Evolutionary conservation across 305 asterid genomes (phyloP).

Genomic region (Plantago lanceolata): DNA sequence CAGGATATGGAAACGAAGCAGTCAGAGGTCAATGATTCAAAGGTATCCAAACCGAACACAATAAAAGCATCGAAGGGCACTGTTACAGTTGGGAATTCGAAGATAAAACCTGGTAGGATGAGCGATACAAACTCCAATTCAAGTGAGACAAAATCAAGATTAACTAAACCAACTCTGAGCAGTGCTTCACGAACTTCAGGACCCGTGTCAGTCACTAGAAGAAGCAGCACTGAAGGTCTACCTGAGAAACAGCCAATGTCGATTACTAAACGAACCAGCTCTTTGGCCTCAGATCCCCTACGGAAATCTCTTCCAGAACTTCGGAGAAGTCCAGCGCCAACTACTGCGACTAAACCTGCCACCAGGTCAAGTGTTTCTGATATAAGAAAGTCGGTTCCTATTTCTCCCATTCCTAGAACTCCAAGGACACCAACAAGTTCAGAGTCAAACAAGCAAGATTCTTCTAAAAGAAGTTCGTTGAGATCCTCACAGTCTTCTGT

Average conservation of each 20-base stretch:
- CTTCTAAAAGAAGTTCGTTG: constrained; percentile 38
- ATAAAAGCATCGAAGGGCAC: constrained; percentile 29
- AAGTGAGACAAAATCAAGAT: constrained; percentile 38
- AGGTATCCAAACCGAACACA: constrained; percentile 36
- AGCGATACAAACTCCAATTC: constrained; percentile 34
- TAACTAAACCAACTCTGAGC: constrained; percentile 63
- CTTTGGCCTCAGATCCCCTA: constrained; percentile 53
- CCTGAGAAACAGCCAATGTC: constrained; percentile 62
- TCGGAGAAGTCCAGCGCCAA: constrained; percentile 50
- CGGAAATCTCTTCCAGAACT: constrained; percentile 78
- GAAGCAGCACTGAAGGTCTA: constrained; percentile 80
- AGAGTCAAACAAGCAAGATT: constrained; percentile 51
- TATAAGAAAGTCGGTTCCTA: constrained; percentile 52
- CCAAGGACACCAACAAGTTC: constrained; percentile 66
- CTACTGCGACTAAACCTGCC: constrained; percentile 48
- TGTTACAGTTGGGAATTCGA: constrained; percentile 26
- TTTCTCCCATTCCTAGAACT: constrained; percentile 55
- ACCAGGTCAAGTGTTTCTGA: constrained; percentile 44
- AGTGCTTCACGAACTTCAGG: constrained; percentile 59
- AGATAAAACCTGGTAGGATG: constrained; percentile 40
- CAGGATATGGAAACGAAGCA: constrained; percentile 21
- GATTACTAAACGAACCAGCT: constrained; percentile 44
- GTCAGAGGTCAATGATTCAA: constrained; percentile 24
- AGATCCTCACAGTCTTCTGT: constrained; percentile 51
- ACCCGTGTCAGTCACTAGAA: constrained; percentile 51